Evolutionary conservation across 192 early-diverging fungal genomes (phyloP).

Genomic region (Coemansia sp.): DNA sequence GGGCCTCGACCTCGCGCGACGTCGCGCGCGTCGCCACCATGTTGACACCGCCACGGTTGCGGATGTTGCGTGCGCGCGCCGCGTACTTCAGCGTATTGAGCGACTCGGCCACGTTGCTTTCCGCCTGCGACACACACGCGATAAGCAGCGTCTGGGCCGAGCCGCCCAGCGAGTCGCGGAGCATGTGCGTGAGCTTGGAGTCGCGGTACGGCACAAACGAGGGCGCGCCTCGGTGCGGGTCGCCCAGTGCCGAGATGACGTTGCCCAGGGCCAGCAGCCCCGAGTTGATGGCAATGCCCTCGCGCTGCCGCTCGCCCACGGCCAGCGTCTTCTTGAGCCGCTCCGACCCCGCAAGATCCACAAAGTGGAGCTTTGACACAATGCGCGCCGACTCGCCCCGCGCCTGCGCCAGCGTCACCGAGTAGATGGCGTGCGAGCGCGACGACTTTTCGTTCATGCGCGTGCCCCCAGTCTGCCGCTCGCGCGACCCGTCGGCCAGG

Average conservation of each 20-base stretch:
- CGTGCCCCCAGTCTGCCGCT: conserved; percentile 89
- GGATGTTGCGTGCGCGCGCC: conserved; percentile 93
- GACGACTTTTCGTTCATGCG: conserved; percentile 97
- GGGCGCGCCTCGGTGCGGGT: conserved; percentile 55
- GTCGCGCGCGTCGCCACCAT: conserved; percentile 53
- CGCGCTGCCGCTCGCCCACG: conserved; percentile 87
- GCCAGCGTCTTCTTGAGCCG: conserved; percentile 91
- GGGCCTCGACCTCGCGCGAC: conserved; percentile 61
- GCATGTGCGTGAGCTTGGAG: conserved; percentile 92
- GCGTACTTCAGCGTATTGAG: conserved; percentile 97
- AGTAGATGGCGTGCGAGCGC: conserved; percentile 96
- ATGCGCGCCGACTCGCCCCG: conserved; percentile 45
- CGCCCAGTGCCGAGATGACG: conserved; percentile 96
- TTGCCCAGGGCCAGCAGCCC: conserved; percentile 95
- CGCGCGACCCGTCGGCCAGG: conserved; percentile 68
- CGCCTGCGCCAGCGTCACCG: conserved; percentile 81
- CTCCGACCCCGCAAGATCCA: conserved; percentile 98
- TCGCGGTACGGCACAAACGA: conserved; percentile 95
- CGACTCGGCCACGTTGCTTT: conserved; percentile 83
- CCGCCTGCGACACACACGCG: conserved; percentile 88
- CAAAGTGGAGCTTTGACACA: conserved; percentile 95
- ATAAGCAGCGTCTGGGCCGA: conserved; percentile 94
- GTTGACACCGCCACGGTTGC: conserved; percentile 82
- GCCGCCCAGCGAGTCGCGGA: conserved; percentile 96
- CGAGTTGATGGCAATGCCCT: conserved; percentile 97